phyloP scores from a whole-genome alignment of 176 grass and related monocot genomes.

The Urochloa ruziziensis region DNA sequence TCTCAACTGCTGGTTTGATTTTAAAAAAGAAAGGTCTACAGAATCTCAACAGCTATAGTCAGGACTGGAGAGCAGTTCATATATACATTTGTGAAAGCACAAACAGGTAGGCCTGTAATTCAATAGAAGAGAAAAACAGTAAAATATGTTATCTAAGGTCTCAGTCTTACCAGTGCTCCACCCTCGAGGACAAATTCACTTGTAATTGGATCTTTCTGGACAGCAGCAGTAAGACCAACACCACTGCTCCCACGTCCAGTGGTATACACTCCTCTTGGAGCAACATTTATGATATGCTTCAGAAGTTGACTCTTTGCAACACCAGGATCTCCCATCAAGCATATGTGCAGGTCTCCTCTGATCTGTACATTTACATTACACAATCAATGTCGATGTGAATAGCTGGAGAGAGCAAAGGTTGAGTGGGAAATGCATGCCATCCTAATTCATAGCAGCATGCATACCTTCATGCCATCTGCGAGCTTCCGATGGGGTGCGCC shows the following conservation, averaged over 20 bases:
- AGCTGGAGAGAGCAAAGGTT: background rate
- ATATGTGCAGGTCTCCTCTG: constrained; percentile 97
- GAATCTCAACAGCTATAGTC: background rate
- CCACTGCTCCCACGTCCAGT: constrained; percentile 96
- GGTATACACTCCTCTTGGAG: constrained; percentile 98
- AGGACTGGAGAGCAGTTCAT: background rate
- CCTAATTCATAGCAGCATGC: constrained; percentile 4
- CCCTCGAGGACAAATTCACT: constrained; percentile 99
- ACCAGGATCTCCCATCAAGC: constrained; percentile 99
- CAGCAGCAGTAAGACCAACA: constrained; percentile 95
- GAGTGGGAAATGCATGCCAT: background rate
- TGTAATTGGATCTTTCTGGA: constrained; percentile 93
- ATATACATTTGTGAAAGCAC: constrained; percentile 15
- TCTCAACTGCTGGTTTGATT: background rate
- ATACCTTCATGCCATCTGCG: constrained; percentile 95
- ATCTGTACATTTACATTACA: constrained; percentile 50
- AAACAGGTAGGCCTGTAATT: background rate
- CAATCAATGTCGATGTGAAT: background rate
- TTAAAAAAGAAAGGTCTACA: background rate
- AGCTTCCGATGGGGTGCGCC: constrained; percentile 94
- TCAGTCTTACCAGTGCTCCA: constrained; percentile 83
- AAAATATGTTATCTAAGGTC: background rate
- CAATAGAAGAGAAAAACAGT: constrained; percentile 22
- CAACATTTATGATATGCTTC: constrained; percentile 99
- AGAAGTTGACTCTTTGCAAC: constrained; percentile 98